Base-by-base conservation (phyloP, 2,329 filamentous ascomycete genomes). In the Celoporthe dispersa region DNA sequence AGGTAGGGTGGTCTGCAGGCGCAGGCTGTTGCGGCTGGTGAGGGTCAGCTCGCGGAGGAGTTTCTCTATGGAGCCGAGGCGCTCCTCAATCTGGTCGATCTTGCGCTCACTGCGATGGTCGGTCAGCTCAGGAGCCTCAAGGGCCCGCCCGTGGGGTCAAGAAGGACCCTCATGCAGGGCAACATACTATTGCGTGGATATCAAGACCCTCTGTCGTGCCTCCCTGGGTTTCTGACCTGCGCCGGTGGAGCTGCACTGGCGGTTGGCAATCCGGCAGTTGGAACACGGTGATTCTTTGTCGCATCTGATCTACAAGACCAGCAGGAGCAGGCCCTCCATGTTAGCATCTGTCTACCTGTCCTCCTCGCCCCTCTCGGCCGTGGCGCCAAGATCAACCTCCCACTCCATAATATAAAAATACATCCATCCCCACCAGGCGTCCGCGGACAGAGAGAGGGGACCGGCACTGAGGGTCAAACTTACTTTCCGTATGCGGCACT, bases 231-330 rank as follows among this genome's bases (percentile, higher is more conserved):
- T 83, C 74, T 88, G 86, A 9, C 84, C 84, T 16, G 81, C 79
- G 3, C 86, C 86, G 0, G 85, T 87, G 5, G 85, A 88, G 70
- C 84, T 87, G 75, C 87, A 89, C 16, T 80, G 75, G 11, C 86
- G 81, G 72, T 84, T 84, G 37, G 86, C 84, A 33, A 82, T 86
- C 44, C 84, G 82, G 74, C 87, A 89, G 74, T 88, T 88, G 66
- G 86, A 85, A 76, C 87, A 89, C 35, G 87, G 87, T 72, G 82
- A 84, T 55, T 86, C 84, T 76, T 87, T 88, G 75, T 88, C 86
- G 75, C 87, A 89, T 62, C 86, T 85, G 69, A 88, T 87, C 87
- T 89, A 44, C n/a, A 14, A 73, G 55, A 37, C 60, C n/a, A 35
- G 57, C 9, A 8, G 35, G 39, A 48, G 8, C 35, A 59, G 48